Evolutionary conservation across 176 grass and related monocot genomes (phyloP), one percentile per base, ranked within the genome.

Genomic region (Hordeum marinum): DNA sequence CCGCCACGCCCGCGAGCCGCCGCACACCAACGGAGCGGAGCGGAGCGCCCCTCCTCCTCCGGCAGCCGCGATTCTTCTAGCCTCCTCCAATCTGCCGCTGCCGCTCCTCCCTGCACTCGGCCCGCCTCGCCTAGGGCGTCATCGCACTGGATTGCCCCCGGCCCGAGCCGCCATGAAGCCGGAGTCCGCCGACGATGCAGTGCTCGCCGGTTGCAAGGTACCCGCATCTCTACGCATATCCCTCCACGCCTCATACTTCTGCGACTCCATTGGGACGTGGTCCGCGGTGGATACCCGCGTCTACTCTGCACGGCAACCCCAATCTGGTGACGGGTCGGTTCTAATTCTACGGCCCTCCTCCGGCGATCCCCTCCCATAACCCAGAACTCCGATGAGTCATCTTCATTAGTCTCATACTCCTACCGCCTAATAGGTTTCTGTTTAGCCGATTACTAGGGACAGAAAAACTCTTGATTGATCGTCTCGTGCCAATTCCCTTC

Each of bases 191-290:
- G 79, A 79, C 58, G 88, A 86, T 5, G 27, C 73, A 8, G 57
- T 21, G 50, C 63, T 90, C 74, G 41, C 57, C 66, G 80, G 42
- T 79, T 90, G 80, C 88, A 90, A 79, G 84, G 88, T 90, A 54
- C 25, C 71, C 7, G 25, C 42, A 17, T 50, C 5, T 45, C 71
- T 50, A 20, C 14, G 42, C 27, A 20, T 5, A 26, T 26, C 7
- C 43, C 46, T 50, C 9, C 24, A 31, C 14, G 42, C 71, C 14
- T 25, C 39, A 7, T 26, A 61, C 39, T 31, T 50, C 11, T 27
- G 35, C 8, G 9, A 12, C 17, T 48, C 20, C 29, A 61, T 37
- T 5, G 40, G 12, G 2, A 4, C 41, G 23, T 71, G 64, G 15
- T 63, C 61, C 4, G 61, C 2, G 18, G 34, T 63, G 9, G 26